A percentile compares a stretch with the other conserved stretches of the same genome.
Conservation (phyloP, 495 filamentous ascomycete species). For the Penicillium taxi region DNA sequence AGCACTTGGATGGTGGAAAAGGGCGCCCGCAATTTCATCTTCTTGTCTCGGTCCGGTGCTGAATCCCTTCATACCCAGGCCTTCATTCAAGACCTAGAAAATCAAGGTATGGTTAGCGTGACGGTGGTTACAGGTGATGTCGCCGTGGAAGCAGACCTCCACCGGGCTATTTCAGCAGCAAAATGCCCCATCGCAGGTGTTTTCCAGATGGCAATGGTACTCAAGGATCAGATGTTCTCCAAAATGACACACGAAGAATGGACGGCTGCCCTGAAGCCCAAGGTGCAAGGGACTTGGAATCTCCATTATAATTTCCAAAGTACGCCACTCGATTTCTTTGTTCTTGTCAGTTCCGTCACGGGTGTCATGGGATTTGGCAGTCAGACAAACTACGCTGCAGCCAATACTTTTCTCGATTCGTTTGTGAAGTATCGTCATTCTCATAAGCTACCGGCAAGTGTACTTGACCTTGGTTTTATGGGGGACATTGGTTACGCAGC, state of each 20-base stretch:
- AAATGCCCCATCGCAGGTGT: conserved; percentile 22
- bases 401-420: conserved; percentile 28
- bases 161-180: conserved; percentile 4
- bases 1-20: not conserved
- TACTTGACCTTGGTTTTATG: no score
- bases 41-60: not conserved
- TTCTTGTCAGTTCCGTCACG: conserved; percentile 32
- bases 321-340: conserved; percentile 41
- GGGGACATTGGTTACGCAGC: no score
- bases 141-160: conserved; percentile 10
- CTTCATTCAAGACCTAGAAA: conserved; percentile 2
- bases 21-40: not conserved
- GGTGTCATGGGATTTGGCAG: conserved; percentile 22
- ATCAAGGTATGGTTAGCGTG: no score
- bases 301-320: conserved; percentile 44
- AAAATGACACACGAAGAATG: conserved; percentile 39
- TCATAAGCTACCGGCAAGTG: conserved; percentile 24
- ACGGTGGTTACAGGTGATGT: conserved; percentile 21
- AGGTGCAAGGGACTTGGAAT: conserved; percentile 44
- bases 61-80: no score
- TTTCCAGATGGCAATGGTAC: conserved; percentile 30
- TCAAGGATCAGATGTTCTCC: conserved; percentile 22
- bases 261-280: conserved; percentile 27
- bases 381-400: conserved; percentile 32
- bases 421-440: conserved; percentile 23